Base-by-base conservation (phyloP, 1,284 basidiomycete genomes). In the Trametes polyzona region DNA sequence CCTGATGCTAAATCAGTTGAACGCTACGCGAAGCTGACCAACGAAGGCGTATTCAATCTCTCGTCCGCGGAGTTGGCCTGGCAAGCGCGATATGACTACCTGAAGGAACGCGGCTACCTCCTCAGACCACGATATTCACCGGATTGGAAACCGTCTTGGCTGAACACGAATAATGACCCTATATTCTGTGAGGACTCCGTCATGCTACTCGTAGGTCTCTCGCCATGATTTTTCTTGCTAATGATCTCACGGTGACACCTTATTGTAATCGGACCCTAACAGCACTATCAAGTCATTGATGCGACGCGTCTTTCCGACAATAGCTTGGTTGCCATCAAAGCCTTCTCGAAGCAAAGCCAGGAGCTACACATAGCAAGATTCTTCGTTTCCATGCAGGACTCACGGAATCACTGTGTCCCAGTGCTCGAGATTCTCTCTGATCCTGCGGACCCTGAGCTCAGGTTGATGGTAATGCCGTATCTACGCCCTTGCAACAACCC, bases 381-480 rank as follows among this genome's bases (percentile, higher is more conserved):
- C 32, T 35, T 66, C 7, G 27, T 59, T 0, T 47, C 59, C 7
- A 8, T 55, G 6, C 35, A 36, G 6, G 48, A 60, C 32, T 21
- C 53, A 1, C 17, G 10, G 1, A 65, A 65, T 33, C 64, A 67
- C 44, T 67, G 58, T 37, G 61, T 67, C 3, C 58, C 59, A 1
- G 11, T 69, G 3, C 46, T 63, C 10, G 65, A 70, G 12, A 32
- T 59, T 4, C 27, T 70, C 2, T 27, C 42, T 0, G 67, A 70
- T 27, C 61, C 61, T 2, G 11, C 56, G 8, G 58, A 64, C 16
- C n/a, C 47, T 1, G 19, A 32, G 2, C 37, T 26, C 21, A 47
- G 51, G 2, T 49, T 67, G 17, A 53, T 71, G 40, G 65, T 72
- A 12, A 66, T 69, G 63, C 70, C 69, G 0, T 66, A 64, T 30